Conservation (phyloP, 768 basidiomycete genomes). For the Lactarius hatsudake region DNA sequence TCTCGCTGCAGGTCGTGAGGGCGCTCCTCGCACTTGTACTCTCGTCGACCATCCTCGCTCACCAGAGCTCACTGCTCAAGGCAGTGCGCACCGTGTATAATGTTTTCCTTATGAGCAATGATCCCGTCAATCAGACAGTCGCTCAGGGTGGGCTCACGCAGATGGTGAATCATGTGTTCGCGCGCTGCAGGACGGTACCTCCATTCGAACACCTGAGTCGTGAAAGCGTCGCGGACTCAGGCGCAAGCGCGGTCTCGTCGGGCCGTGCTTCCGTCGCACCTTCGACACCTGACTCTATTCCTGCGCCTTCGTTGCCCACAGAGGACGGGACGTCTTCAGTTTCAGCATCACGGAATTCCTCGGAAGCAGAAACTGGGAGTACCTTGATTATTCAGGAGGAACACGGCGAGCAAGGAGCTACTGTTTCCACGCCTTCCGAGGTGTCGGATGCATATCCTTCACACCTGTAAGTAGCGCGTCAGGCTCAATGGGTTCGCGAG, state of each 20-base stretch:
- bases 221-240: slow-evolving; percentile 14
- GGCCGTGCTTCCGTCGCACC: slow-evolving; percentile 18
- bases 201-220: slow-evolving; percentile 22
- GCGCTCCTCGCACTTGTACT: slow-evolving; percentile 87
- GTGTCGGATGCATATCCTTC: background rate
- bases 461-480: slow-evolving; percentile 12
- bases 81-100: slow-evolving; percentile 98
- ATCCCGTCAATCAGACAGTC: slow-evolving; percentile 94
- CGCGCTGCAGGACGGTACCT: slow-evolving; percentile 57
- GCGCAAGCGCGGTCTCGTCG: slow-evolving; percentile 18
- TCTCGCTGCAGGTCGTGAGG: slow-evolving; percentile 96
- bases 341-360: background rate
- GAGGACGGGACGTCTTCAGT: background rate
- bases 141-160: slow-evolving; percentile 97
- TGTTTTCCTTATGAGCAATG: slow-evolving; percentile 87
- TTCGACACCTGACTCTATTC: slow-evolving; percentile 25
- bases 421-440: slow-evolving; percentile 2
- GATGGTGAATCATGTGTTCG: slow-evolving; percentile 97
- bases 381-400: slow-evolving; percentile 4
- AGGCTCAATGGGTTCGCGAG: no score
- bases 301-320: slow-evolving; percentile 19
- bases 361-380: slow-evolving; percentile 2
- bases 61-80: slow-evolving; percentile 94
- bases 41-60: slow-evolving; percentile 82
- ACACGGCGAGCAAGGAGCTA: background rate